Evolutionary conservation across 2,329 filamentous ascomycete species (phyloP).

Genomic region (Teratosphaeria destructans): DNA sequence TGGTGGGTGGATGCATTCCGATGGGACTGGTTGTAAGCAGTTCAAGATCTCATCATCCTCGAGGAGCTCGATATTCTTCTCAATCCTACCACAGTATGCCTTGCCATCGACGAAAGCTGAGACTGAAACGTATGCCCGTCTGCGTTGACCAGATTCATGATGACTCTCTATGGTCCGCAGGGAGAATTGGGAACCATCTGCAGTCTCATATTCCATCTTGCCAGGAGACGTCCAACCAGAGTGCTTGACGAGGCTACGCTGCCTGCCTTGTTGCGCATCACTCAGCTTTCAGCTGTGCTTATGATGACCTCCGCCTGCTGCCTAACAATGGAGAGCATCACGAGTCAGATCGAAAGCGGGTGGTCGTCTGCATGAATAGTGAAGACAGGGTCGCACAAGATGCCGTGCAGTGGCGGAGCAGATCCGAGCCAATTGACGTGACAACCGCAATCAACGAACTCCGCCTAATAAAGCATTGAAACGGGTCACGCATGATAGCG

Average conservation of each 20-base stretch:
- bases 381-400: neutral
- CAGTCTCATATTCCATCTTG: conserved; percentile 20
- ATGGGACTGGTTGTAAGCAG: conserved; percentile 15
- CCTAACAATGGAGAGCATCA: neutral
- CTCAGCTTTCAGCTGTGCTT: too few species aligned
- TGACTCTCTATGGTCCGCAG: conserved; percentile 13
- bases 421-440: neutral
- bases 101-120: conserved; percentile 19
- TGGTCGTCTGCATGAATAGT: neutral
- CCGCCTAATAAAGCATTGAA: neutral
- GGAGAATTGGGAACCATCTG: conserved; percentile 20
- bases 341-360: neutral
- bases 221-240: too few species aligned
- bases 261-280: too few species aligned
- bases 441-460: neutral
- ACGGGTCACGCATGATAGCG: neutral
- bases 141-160: neutral
- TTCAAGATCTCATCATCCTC: conserved; percentile 17
- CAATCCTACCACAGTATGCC: conserved; percentile 15
- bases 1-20: conserved; percentile 17
- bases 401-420: neutral
- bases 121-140: conserved; percentile 12
- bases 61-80: conserved; percentile 10
- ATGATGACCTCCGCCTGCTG: neutral
- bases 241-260: too few species aligned